Conservation (phyloP, 257 asterid genomes). For the Jacaranda mimosifolia region DNA sequence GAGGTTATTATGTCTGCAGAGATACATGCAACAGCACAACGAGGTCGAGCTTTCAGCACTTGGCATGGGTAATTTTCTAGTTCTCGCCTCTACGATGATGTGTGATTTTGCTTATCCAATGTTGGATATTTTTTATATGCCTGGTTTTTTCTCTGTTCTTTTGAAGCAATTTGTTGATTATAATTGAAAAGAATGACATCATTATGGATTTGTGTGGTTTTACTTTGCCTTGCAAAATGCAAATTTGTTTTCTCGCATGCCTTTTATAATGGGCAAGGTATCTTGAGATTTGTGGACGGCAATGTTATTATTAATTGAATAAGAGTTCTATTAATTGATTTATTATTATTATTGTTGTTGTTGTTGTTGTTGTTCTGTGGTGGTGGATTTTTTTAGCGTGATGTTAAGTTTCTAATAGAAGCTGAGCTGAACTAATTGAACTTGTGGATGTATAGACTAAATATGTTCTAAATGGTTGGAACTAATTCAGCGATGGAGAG, state of each 20-base stretch:
- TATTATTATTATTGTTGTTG: too few species aligned
- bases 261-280: not conserved
- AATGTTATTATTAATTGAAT: too few species aligned
- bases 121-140: not conserved
- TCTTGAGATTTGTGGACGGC: not conserved
- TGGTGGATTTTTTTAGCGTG: not conserved
- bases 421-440: not conserved
- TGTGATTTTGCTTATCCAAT: not conserved
- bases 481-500: too few species aligned
- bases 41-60: slow-evolving; percentile 94
- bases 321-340: too few species aligned
- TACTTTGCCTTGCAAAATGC: not conserved
- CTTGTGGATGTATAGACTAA: not conserved
- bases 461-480: not conserved
- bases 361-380: not conserved
- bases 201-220: slow-evolving; percentile 1
- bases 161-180: slow-evolving; percentile 11
- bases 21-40: slow-evolving; percentile 79
- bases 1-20: slow-evolving; percentile 46
- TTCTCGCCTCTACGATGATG: not conserved
- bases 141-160: not conserved
- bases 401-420: not conserved
- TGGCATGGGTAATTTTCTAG: slow-evolving; percentile 77
- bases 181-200: not conserved
- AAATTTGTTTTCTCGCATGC: not conserved